Evolutionary conservation across 352 stramenopile species (phyloP), one percentile per base, ranked within the genome.

Genomic region (Globisporangium solare): DNA sequence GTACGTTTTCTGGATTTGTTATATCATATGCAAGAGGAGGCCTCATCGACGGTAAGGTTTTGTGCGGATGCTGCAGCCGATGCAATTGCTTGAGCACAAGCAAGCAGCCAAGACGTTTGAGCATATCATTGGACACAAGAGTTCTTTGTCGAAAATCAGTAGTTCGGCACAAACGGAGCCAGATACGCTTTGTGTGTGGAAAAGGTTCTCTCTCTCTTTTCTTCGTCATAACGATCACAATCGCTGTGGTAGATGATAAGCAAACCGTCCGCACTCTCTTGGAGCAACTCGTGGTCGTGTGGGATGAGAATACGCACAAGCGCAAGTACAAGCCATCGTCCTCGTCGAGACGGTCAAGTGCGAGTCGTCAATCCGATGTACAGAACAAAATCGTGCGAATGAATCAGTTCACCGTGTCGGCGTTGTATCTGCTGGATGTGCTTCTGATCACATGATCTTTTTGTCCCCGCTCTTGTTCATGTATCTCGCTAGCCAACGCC

Each of bases 221-320:
- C 27, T 7, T 6, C 27, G 27, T 35, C 27, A 35, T 35, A 6
- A 10, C 27, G 27, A 20, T 43, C 55, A 11, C 13, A 43, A 18
- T n/a, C 18, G 4, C 3, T 43, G 13, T 43, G 39, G 1, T n/a
- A n/a, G 40, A 42, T n/a, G 41, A 50, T 5, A 58, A 50, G 2
- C n/a, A 43, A 6, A 13, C 7, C 5, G 39, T 27, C 13, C 50
- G 60, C 13, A 18, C 54, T 21, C 46, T 63, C 17, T 51, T 64
- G 11, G 51, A 66, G 35, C 59, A 65, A 52, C 54, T 65, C n/a
- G 2, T 61, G 6, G 20, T 53, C 7, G 12, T 35, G 15, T 65
- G 52, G 59, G 41, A 65, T 47, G 52, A 65, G 22, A 22, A 45
- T 14, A 40, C 8, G 2, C 59, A 65, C 59, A 56, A 60, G 24